phyloP scores from a whole-genome alignment of 805 yeast genomes.

The Schwanniomyces occidentalis region DNA sequence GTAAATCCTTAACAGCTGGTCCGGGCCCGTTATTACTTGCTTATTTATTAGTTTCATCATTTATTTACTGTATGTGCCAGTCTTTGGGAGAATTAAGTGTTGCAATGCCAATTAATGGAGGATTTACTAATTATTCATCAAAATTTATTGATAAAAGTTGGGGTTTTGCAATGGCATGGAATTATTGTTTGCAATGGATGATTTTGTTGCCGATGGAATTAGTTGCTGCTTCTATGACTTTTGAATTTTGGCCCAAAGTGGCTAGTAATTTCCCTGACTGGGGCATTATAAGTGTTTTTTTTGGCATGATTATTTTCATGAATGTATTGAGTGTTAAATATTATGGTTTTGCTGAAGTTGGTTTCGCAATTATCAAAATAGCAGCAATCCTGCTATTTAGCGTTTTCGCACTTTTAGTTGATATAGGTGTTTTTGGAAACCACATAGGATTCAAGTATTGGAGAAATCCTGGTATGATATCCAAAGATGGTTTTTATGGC shows the following conservation, averaged over 20 bases:
- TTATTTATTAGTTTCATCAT: slow-evolving; percentile 22
- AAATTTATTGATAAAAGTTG: slow-evolving; percentile 24
- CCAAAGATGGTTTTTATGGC: slow-evolving; percentile 11
- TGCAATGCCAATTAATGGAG: slow-evolving; percentile 23
- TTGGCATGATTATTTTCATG: slow-evolving; percentile 16
- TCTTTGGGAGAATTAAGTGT: slow-evolving; percentile 26
- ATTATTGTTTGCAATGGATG: slow-evolving; percentile 23
- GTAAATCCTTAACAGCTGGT: slow-evolving; percentile 23
- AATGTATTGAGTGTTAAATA: slow-evolving; percentile 25
- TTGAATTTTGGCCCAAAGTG: slow-evolving; percentile 22
- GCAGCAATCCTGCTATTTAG: slow-evolving; percentile 21
- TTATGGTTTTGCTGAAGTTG: slow-evolving; percentile 24
- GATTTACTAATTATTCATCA: slow-evolving; percentile 24
- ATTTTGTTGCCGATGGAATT: slow-evolving; percentile 27
- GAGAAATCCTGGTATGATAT: slow-evolving; percentile 23
- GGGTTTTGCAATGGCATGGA: slow-evolving; percentile 29
- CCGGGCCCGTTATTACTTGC: slow-evolving; percentile 22
- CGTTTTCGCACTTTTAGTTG: slow-evolving; percentile 18
- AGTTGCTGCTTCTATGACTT: slow-evolving; percentile 25
- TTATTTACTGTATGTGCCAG: slow-evolving; percentile 23
- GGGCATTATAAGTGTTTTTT: slow-evolving; percentile 15
- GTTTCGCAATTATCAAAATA: slow-evolving; percentile 24
- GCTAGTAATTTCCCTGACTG: slow-evolving; percentile 19
- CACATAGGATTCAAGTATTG: slow-evolving; percentile 27
- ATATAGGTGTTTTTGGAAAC: slow-evolving; percentile 23